Conservation (phyloP, 176 grass and related monocot genomes). For the Alopecurus myosuroides region DNA sequence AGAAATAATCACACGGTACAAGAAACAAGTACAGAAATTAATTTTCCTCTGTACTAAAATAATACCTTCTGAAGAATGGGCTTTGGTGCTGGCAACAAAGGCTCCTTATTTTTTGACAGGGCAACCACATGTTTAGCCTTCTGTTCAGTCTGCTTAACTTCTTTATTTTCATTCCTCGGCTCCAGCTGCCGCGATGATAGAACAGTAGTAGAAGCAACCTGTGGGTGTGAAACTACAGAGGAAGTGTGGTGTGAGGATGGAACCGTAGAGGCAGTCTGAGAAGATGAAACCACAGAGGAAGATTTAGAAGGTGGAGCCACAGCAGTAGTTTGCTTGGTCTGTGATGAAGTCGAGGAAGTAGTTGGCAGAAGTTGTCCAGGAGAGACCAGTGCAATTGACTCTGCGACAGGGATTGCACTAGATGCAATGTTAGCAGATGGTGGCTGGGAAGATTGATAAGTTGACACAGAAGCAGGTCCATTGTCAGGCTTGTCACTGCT, state of each 20-base stretch:
- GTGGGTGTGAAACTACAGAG: background rate
- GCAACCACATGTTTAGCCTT: slow-evolving; percentile 45
- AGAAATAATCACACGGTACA: background rate
- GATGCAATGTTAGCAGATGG: slow-evolving; percentile 14
- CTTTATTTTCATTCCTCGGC: slow-evolving; percentile 30
- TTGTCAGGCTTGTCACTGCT: slow-evolving; percentile 36
- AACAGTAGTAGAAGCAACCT: slow-evolving; percentile 24
- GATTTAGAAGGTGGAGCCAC: slow-evolving; percentile 12
- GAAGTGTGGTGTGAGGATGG: slow-evolving; percentile 7
- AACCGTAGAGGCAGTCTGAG: slow-evolving; percentile 14
- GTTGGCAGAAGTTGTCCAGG: slow-evolving; percentile 61
- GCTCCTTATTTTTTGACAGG: slow-evolving; percentile 48
- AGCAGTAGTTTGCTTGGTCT: slow-evolving; percentile 18
- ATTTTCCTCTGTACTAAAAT: background rate
- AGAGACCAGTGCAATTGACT: slow-evolving; percentile 40
- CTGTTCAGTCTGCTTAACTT: slow-evolving; percentile 28
- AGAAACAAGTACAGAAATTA: background rate
- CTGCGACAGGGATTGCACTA: slow-evolving; percentile 24
- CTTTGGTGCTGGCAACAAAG: slow-evolving; percentile 69
- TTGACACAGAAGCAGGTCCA: slow-evolving; percentile 15
- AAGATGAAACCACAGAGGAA: slow-evolving; percentile 19
- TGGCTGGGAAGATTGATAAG: slow-evolving; percentile 43
- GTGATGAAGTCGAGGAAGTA: slow-evolving; percentile 27
- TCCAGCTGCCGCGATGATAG: slow-evolving; percentile 15
- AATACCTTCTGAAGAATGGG: slow-evolving; percentile 60